Conservation (phyloP, 345 rosid genomes). For the Citrus australasica region DNA sequence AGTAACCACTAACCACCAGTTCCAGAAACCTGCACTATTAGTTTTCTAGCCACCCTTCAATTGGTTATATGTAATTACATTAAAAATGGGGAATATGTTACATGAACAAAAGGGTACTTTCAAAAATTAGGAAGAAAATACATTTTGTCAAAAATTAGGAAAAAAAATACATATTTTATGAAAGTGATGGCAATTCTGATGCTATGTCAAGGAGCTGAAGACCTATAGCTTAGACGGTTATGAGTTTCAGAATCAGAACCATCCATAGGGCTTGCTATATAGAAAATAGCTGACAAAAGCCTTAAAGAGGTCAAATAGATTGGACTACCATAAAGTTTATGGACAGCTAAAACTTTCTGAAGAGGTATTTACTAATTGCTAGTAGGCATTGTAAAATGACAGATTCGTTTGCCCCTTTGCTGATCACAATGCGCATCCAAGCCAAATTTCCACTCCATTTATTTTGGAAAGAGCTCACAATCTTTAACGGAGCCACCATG, state of each 20-base stretch:
- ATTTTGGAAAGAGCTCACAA: slow-evolving; percentile 1
- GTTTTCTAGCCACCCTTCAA: not conserved
- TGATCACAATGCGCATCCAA: not conserved
- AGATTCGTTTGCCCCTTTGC: not conserved
- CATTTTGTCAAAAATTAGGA: not conserved
- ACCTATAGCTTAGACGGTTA: not conserved
- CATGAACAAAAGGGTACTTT: not conserved
- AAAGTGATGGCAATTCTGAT: not conserved
- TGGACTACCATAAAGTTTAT: not conserved
- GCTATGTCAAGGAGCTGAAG: not conserved
- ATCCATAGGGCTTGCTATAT: not conserved
- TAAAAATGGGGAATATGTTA: not conserved
- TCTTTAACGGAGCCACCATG: slow-evolving; percentile 18
- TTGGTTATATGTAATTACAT: not conserved
- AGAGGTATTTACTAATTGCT: not conserved
- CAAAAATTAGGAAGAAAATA: not conserved
- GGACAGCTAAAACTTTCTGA: not conserved
- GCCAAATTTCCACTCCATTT: not conserved
- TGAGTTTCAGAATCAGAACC: not conserved
- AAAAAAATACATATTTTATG: not conserved
- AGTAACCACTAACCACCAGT: not conserved
- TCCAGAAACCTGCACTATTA: not conserved
- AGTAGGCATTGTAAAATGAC: not conserved
- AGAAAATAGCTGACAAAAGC: not conserved
- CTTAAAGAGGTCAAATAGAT: not conserved